phyloP scores from a whole-genome alignment of 495 filamentous ascomycete species.

The Xylaria cubensis region DNA sequence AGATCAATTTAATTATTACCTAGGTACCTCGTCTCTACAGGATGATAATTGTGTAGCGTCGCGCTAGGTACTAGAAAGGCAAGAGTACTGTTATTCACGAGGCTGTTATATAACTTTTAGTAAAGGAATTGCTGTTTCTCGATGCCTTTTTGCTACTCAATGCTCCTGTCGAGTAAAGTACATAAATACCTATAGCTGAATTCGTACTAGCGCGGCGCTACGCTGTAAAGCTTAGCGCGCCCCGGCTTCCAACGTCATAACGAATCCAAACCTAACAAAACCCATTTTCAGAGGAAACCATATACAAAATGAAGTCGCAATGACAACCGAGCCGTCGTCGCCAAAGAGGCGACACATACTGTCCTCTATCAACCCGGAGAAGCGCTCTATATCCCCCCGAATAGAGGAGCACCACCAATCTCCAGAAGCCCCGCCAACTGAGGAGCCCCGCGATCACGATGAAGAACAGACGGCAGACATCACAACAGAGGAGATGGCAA shows the following conservation, averaged over 20 bases:
- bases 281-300: background rate
- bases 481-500: conserved; percentile 28
- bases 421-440: conserved; percentile 26
- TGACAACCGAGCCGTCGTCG: conserved; percentile 46
- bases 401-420: conserved; percentile 14
- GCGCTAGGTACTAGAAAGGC: too few relatives aligned
- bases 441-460: conserved; percentile 28
- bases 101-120: too few relatives aligned
- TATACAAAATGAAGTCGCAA: conserved; percentile 35
- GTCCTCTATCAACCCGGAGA: conserved; percentile 50
- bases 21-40: too few relatives aligned
- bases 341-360: conserved; percentile 55
- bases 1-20: too few relatives aligned
- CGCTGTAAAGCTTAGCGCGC: conserved; percentile 11
- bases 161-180: too few relatives aligned
- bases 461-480: conserved; percentile 25
- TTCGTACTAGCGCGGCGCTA: too few relatives aligned
- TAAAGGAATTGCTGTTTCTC: too few relatives aligned
- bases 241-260: conserved; percentile 25
- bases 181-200: too few relatives aligned
- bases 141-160: too few relatives aligned
- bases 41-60: too few relatives aligned
- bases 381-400: conserved; percentile 30
- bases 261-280: background rate
- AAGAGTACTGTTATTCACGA: too few relatives aligned